Evolutionary conservation across 257 asterid species (phyloP).

Genomic region (Capsicum rhomboideum): DNA sequence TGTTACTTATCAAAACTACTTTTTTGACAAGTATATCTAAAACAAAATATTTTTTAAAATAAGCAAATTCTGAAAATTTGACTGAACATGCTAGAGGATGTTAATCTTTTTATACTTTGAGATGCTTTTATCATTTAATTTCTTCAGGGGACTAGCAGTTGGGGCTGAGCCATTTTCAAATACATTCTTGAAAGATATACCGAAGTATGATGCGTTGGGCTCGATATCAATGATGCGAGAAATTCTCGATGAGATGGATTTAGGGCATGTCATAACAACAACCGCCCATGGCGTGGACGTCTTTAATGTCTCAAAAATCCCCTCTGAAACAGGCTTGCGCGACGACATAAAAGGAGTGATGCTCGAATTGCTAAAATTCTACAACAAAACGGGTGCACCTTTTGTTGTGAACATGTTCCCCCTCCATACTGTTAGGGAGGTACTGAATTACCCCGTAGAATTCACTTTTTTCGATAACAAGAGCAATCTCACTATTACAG

Average conservation of each 20-base stretch:
- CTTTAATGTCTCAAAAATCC: background rate
- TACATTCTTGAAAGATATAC: background rate
- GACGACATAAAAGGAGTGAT: constrained; percentile 20
- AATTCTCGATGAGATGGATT: background rate
- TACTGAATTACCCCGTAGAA: constrained; percentile 12
- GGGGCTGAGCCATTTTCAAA: background rate
- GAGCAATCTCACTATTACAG: constrained; percentile 4
- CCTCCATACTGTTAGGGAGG: constrained; percentile 4
- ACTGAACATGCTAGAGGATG: no score
- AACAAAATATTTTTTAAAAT: no score
- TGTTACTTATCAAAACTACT: background rate
- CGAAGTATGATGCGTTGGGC: background rate
- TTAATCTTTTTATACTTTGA: background rate
- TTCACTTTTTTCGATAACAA: constrained; percentile 31
- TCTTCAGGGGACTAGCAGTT: background rate
- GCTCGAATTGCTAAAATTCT: constrained; percentile 2
- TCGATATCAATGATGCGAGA: background rate
- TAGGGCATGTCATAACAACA: background rate
- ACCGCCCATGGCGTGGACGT: constrained; percentile 21
- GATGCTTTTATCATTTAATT: background rate
- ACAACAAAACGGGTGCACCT: constrained; percentile 17
- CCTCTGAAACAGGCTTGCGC: constrained; percentile 36
- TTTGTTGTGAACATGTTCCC: constrained; percentile 33
- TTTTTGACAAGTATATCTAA: no score
- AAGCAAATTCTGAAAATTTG: no score